Base-by-base conservation (phyloP, 495 filamentous ascomycete species). In the Talaromyces proteolyticus region DNA sequence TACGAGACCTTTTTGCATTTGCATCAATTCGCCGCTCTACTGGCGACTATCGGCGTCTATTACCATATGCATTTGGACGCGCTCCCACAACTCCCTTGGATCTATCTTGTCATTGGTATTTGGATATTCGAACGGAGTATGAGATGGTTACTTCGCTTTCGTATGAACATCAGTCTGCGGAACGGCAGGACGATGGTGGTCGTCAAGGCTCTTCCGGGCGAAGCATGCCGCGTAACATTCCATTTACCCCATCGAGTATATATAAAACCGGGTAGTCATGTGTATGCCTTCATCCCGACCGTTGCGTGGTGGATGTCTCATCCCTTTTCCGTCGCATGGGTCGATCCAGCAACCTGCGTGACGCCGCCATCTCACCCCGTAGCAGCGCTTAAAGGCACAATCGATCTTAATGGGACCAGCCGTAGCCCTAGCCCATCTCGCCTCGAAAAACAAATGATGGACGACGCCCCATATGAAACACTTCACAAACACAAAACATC, bases 1-100 rank as follows among this genome's bases (percentile, higher is more conserved):
- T 90, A 89, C 60, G 87, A 89, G 60, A 78, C 70, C 0, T 90
- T 90, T 68, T 79, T 89, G 53, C 56, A 83, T 34, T 48, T 85
- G 20, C 86, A 90, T 58, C 86, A 88, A 38, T 49, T 70, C 7
- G 70, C 79, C 16, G 82, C 77, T 20, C 63, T 77, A 39, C 39
- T 76, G 16, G 65, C 76, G 3, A 63, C 87, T 50, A 57, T 77
- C 40, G 79, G 77, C n/a, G 57, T 88, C 21, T 86, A 71, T 57
- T 73, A 77, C 45, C 84, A 88, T 57, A 65, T 85, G 17, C 61
- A 77, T 34, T 53, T 80, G 16, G 73, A 71, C 26, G 39, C 65
- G 3, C 65, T 84, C 4, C 66, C 70, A 7, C 76, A 81, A 55
- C 59, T 84, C 41, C 65, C 61, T 39, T 80, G 77, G 63, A 55